phyloP scores from a whole-genome alignment of 257 asterid species.

The Agastache rugosa region DNA sequence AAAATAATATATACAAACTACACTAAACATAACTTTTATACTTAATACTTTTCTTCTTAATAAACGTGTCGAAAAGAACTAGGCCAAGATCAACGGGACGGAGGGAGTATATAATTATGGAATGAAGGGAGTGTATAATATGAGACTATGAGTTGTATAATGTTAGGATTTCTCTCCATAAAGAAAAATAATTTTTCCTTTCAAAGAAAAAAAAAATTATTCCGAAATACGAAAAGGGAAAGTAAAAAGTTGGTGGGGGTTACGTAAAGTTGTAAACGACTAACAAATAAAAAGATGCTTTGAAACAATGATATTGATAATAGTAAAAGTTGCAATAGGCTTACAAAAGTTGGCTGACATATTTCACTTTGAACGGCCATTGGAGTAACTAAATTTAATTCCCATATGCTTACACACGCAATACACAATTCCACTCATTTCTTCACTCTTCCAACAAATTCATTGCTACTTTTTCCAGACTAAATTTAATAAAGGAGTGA shows the following conservation, averaged over 20 bases:
- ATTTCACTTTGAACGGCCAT: slow-evolving; percentile 16
- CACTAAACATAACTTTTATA: too few species aligned
- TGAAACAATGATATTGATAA: neutral
- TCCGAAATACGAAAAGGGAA: neutral
- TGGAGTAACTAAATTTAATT: slow-evolving; percentile 33
- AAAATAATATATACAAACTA: too few species aligned
- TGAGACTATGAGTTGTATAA: too few species aligned
- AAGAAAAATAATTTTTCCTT: too few species aligned
- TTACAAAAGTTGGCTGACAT: slow-evolving; percentile 27
- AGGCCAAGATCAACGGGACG: too few species aligned
- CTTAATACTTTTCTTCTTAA: too few species aligned
- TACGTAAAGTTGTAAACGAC: too few species aligned
- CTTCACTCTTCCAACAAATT: neutral
- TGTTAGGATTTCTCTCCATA: too few species aligned
- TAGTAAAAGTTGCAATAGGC: slow-evolving; percentile 18
- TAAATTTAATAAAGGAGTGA: neutral
- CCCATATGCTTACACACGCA: slow-evolving; percentile 23
- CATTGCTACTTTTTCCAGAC: slow-evolving; percentile 6
- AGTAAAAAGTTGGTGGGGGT: slow-evolving; percentile 1
- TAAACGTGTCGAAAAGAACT: too few species aligned
- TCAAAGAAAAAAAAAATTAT: too few species aligned
- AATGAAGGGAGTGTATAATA: too few species aligned
- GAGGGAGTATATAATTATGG: too few species aligned
- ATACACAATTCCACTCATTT: slow-evolving; percentile 25
- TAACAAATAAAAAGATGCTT: neutral